Conservation (phyloP, 1,284 basidiomycete species). For the Puccinia polysora region DNA sequence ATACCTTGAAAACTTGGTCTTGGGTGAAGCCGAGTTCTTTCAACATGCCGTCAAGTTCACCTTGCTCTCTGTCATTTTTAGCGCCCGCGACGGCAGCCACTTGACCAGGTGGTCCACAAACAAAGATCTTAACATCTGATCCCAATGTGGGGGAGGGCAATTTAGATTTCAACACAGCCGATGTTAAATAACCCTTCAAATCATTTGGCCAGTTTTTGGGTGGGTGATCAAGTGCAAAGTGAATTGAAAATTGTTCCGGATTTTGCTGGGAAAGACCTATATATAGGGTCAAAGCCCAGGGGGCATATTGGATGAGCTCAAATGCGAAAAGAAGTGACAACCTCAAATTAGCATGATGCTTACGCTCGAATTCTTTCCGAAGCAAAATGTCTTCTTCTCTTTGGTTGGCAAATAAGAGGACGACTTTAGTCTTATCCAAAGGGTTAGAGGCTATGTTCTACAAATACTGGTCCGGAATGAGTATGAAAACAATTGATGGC, state of each 20-base stretch:
- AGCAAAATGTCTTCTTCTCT: slow-evolving; percentile 76
- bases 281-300: slow-evolving; percentile 56
- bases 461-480: background rate
- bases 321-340: too few species aligned
- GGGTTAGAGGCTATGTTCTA: slow-evolving; percentile 54
- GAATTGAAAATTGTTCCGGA: slow-evolving; percentile 63
- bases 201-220: slow-evolving; percentile 65
- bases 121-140: slow-evolving; percentile 79
- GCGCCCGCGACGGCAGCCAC: slow-evolving; percentile 66
- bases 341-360: background rate
- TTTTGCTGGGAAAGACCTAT: slow-evolving; percentile 47
- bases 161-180: slow-evolving; percentile 68
- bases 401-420: slow-evolving; percentile 82
- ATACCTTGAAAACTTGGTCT: slow-evolving; percentile 62
- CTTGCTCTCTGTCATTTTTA: slow-evolving; percentile 66
- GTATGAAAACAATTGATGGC: background rate
- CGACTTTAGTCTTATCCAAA: slow-evolving; percentile 93
- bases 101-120: slow-evolving; percentile 87
- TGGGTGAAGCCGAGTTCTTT: slow-evolving; percentile 79
- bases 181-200: slow-evolving; percentile 61
- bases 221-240: slow-evolving; percentile 81
- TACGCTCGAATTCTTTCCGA: slow-evolving; percentile 50
- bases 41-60: slow-evolving; percentile 71
- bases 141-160: slow-evolving; percentile 65
- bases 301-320: too few species aligned